Percentiles rank a stretch among this genome's conserved stretches.
Conservation (phyloP, 495 filamentous ascomycete species). For the Podospora australis region DNA sequence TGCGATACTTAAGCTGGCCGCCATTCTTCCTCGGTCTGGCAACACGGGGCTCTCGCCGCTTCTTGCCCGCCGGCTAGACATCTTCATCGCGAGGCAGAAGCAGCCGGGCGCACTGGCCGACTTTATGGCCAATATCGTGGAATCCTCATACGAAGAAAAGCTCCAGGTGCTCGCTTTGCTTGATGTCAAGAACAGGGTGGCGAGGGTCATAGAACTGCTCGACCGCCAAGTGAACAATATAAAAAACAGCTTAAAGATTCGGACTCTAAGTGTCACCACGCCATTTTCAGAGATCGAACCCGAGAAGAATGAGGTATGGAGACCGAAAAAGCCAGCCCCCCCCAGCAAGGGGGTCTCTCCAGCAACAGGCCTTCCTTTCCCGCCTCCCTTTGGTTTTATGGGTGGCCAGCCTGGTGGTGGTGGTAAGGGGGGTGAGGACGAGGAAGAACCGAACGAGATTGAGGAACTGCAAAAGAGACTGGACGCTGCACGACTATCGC, state of each 20-base stretch:
- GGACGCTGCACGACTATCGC: slow-evolving; percentile 65
- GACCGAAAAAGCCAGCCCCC: slow-evolving; percentile 17
- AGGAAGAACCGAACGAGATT: slow-evolving; percentile 74
- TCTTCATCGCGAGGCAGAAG: slow-evolving; percentile 75
- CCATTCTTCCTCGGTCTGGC: slow-evolving; percentile 58
- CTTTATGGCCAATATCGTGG: slow-evolving; percentile 88
- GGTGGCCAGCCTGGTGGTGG: slow-evolving; percentile 7
- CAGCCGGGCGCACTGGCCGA: slow-evolving; percentile 89
- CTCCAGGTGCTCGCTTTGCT: slow-evolving; percentile 72
- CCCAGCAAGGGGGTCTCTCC: slow-evolving; percentile 19
- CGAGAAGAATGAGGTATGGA: slow-evolving; percentile 28
- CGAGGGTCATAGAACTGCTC: slow-evolving; percentile 72
- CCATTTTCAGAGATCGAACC: slow-evolving; percentile 50
- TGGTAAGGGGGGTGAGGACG: slow-evolving; percentile 44
- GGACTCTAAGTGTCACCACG: slow-evolving; percentile 40
- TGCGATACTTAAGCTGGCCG: slow-evolving; percentile 67
- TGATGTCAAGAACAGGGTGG: slow-evolving; percentile 68
- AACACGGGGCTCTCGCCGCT: slow-evolving; percentile 66
- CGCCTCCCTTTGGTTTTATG: slow-evolving; percentile 35
- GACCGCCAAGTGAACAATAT: slow-evolving; percentile 71
- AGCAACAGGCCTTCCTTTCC: slow-evolving; percentile 35
- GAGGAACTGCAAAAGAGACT: slow-evolving; percentile 86
- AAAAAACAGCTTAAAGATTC: slow-evolving; percentile 75
- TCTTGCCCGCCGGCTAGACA: slow-evolving; percentile 75
- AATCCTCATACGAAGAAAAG: slow-evolving; percentile 81